Conservation (phyloP, 495 filamentous ascomycete species). For the Melanomma pulvis-pyrius region DNA sequence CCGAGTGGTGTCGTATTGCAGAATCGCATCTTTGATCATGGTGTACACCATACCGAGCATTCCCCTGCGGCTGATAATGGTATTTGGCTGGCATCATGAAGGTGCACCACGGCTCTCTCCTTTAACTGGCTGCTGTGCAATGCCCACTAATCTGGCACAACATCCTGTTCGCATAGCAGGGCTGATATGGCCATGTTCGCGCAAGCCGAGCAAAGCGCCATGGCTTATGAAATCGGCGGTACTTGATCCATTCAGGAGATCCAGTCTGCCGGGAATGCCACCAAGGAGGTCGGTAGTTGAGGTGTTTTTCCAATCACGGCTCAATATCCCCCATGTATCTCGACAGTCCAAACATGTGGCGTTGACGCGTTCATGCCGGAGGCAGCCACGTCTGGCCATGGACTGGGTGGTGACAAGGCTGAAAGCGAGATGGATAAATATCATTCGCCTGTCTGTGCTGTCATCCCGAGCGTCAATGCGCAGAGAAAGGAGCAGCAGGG, state of each 20-base stretch:
- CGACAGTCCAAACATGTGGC: neutral
- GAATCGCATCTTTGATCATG: conserved; percentile 21
- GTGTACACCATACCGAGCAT: conserved; percentile 16
- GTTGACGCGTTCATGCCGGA: conserved; percentile 16
- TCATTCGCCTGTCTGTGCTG: conserved; percentile 8
- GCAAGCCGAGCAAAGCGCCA: conserved; percentile 21
- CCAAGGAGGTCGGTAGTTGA: conserved; percentile 3
- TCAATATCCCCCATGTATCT: neutral
- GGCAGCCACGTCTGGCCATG: conserved; percentile 4
- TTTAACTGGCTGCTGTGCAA: conserved; percentile 16
- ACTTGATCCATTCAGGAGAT: neutral
- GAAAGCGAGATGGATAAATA: neutral
- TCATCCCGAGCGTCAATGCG: neutral
- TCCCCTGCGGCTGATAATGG: conserved; percentile 6
- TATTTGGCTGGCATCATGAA: conserved; percentile 19
- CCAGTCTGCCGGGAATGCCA: neutral
- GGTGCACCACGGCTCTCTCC: conserved; percentile 26
- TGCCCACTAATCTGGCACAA: conserved; percentile 25
- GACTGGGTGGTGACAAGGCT: neutral
- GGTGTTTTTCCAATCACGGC: conserved; percentile 13
- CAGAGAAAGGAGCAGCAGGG: neutral
- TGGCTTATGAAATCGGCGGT: neutral
- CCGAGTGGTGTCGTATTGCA: conserved; percentile 16
- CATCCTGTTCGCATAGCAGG: conserved; percentile 14
- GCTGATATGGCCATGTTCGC: conserved; percentile 10